These are phyloP conservation scores for Giardia duodenalis DNA, from an alignment of 208 protist genomes.

Conservation along the genomic window DNA sequence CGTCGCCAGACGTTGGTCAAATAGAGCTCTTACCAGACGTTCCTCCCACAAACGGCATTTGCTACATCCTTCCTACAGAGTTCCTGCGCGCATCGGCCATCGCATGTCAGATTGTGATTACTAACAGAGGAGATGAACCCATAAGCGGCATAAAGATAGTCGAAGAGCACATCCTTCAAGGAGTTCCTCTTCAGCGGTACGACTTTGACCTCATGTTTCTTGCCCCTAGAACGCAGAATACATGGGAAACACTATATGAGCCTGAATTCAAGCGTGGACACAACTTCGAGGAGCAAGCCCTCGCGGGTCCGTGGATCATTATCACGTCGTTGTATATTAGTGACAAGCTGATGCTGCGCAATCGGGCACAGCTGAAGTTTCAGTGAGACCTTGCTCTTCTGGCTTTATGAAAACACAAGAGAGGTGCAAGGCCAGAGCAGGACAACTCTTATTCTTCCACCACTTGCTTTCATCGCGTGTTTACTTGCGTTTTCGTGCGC, in stretches of 20 bases:
- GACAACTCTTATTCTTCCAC: too few species aligned
- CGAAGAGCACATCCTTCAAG: conserved; percentile 4
- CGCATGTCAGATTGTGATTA: background rate
- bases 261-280: background rate
- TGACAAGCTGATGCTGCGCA: background rate
- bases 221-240: conserved; percentile 10
- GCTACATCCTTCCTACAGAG: background rate
- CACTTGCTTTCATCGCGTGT: too few species aligned
- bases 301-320: background rate
- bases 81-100: background rate
- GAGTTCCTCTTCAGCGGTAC: background rate
- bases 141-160: background rate
- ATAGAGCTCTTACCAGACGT: background rate
- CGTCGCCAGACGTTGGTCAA: background rate
- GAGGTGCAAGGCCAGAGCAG: too few species aligned
- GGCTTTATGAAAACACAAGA: too few species aligned
- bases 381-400: too few species aligned
- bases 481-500: too few species aligned
- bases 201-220: background rate
- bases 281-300: background rate
- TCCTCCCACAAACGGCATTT: background rate
- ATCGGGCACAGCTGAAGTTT: background rate
- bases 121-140: background rate
- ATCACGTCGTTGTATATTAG: background rate
- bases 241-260: conserved; percentile 17